Percentiles rank a stretch among this genome's conserved stretches.
phyloP scores from a whole-genome alignment of 2,329 filamentous ascomycete species.

The Ophiosphaerella narmari region DNA sequence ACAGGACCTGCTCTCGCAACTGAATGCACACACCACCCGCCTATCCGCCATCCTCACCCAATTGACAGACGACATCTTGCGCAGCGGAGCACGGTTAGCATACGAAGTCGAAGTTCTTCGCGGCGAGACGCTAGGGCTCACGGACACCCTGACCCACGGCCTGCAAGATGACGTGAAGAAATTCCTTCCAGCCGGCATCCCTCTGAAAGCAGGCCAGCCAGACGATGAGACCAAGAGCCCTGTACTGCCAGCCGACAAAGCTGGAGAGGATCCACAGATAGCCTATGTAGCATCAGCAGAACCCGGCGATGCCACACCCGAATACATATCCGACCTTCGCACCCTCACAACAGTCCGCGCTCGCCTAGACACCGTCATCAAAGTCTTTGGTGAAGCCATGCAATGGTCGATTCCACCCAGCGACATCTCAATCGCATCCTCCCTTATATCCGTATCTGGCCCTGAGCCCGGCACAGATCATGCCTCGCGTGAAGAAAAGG shows the following conservation, averaged over 20 bases:
- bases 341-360: conserved; percentile 80
- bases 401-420: conserved; percentile 91
- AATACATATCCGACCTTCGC: conserved; percentile 76
- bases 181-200: conserved; percentile 64
- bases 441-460: conserved; percentile 86
- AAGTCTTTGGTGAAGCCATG: conserved; percentile 93
- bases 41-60: conserved; percentile 82
- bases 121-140: conserved; percentile 82
- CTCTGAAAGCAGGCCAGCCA: conserved; percentile 8
- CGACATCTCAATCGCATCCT: conserved; percentile 80
- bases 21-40: conserved; percentile 85
- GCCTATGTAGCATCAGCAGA: neutral
- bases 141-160: conserved; percentile 75
- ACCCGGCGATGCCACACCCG: conserved; percentile 23
- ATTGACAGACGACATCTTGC: conserved; percentile 91
- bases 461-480: conserved; percentile 71
- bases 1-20: conserved; percentile 81
- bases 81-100: conserved; percentile 83
- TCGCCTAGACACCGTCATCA: conserved; percentile 87
- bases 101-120: conserved; percentile 93
- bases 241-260: conserved; percentile 1
- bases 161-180: conserved; percentile 72
- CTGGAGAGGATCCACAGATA: neutral
- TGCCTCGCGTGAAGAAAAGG: conserved; percentile 81
- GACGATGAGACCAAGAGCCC: conserved; percentile 8